Conservation (phyloP, 2,329 filamentous ascomycete genomes). For the Fusarium foetens region DNA sequence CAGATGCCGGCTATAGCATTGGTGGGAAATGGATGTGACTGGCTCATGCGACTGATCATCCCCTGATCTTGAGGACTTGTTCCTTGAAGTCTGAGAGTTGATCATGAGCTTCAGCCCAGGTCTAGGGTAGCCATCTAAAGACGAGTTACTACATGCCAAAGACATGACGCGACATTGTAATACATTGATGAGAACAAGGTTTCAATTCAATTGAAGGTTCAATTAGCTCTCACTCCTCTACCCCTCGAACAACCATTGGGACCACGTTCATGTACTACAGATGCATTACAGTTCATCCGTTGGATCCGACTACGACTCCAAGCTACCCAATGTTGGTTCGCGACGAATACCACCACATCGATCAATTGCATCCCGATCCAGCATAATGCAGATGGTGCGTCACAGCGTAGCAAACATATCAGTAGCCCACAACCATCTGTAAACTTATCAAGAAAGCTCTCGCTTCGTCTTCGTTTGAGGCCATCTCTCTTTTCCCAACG, state of each 20-base stretch:
- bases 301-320: constrained; percentile 7
- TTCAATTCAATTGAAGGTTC: not conserved
- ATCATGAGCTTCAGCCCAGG: not conserved
- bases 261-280: constrained; percentile 24
- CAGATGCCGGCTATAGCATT: not conserved
- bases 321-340: constrained; percentile 2
- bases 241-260: constrained; percentile 1
- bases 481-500: constrained; percentile 2
- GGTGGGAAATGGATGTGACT: not conserved
- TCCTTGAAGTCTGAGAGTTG: not conserved
- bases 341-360: constrained; percentile 6
- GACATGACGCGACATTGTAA: not conserved
- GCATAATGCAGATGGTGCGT: constrained; percentile 25
- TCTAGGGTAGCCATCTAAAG: constrained; percentile 24
- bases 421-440: not conserved
- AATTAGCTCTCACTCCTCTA: not conserved
- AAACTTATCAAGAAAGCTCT: constrained; percentile 8
- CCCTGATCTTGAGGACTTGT: not conserved
- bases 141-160: not conserved
- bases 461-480: constrained; percentile 18
- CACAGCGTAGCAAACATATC: constrained; percentile 15
- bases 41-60: not conserved
- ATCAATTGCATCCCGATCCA: constrained; percentile 10
- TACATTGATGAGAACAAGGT: not conserved
- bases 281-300: constrained; percentile 16